A percentile compares a stretch with the other conserved stretches of the same genome.
These are phyloP conservation scores for Rhizoclosmatium sp. DNA, from an alignment of 192 early-diverging fungal species.

Conservation along the genomic window DNA sequence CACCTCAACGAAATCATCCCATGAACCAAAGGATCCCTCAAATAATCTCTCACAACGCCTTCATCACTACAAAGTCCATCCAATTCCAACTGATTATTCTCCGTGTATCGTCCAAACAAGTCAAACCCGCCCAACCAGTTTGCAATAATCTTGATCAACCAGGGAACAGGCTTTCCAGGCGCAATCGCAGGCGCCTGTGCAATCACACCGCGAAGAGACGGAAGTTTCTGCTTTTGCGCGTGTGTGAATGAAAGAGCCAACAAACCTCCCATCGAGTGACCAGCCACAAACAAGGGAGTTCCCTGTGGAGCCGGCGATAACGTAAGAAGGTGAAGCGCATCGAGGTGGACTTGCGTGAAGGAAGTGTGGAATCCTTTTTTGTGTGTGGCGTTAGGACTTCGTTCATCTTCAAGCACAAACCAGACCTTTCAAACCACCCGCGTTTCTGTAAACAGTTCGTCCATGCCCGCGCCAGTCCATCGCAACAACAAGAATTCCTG, in stretches of 20 bases:
- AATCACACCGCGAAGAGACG: slow-evolving; percentile 35
- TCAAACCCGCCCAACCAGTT: neutral
- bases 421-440: neutral
- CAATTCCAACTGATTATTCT: slow-evolving; percentile 20
- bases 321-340: slow-evolving; percentile 43
- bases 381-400: neutral
- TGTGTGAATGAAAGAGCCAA: slow-evolving; percentile 39
- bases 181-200: slow-evolving; percentile 35
- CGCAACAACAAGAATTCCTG: slow-evolving; percentile 63
- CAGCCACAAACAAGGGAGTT: slow-evolving; percentile 32
- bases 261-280: slow-evolving; percentile 57
- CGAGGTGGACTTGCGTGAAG: slow-evolving; percentile 48
- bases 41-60: slow-evolving; percentile 11
- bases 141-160: slow-evolving; percentile 1
- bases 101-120: slow-evolving; percentile 3
- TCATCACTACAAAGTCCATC: slow-evolving; percentile 31
- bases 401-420: neutral
- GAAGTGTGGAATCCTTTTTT: neutral
- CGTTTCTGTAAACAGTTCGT: slow-evolving; percentile 13
- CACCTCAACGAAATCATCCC: slow-evolving; percentile 1
- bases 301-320: neutral
- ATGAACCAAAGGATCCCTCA: slow-evolving; percentile 28
- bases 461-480: slow-evolving; percentile 60
- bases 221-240: slow-evolving; percentile 12
- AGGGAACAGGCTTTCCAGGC: slow-evolving; percentile 7